Evolutionary conservation across 2,329 filamentous ascomycete species (phyloP), one percentile per base, ranked within the genome.

Genomic region (Xenoacremonium recifei): DNA sequence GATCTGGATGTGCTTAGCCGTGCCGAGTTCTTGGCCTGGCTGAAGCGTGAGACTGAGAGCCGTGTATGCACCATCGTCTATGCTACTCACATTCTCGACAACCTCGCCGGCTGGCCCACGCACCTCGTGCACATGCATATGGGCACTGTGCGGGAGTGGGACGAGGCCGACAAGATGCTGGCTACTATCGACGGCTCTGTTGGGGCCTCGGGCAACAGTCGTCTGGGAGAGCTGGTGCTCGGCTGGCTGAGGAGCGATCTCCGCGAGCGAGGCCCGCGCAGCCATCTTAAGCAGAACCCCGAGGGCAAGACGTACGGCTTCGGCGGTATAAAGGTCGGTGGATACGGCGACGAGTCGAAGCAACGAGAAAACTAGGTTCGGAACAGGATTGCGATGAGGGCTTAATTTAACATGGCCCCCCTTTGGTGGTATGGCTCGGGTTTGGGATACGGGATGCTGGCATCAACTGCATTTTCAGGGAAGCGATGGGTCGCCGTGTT

Each of bases 111-210:
- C 16, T 99, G 93, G 93, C 93, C 93, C 6, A 95, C 88, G 1
- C 91, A 99, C 68, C 74, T 99, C 27, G 91, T 95, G 37, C 92
- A 97, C 64, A 96, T 99, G 92, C 85, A 90, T 61, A 66, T 96
- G 35, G 93, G 93, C 20, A 81, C 77, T 48, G 85, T 96, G 49
- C 91, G 89, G 73, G 87, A 95, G 66, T 95, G 85, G 84, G 92
- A 90, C 2, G 70, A 72, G 25, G 81, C 92, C 33, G 82, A 84
- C 40, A 70, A 74, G 23, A 91, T 93, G 69, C 73, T 89, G 37
- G 70, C 75, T 15, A 64, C 67, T 19, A 71, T 79, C 17, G 66
- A 67, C 31, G 57, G 57, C 30, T 61, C 61, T 25, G 59, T 67
- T 17, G 63, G 55, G 12, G 50, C 44, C 9, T 60, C 65, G 3